These are phyloP conservation scores for Metarhizium brunneum DNA, from an alignment of 2,329 filamentous ascomycete species.

Conservation along the genomic window DNA sequence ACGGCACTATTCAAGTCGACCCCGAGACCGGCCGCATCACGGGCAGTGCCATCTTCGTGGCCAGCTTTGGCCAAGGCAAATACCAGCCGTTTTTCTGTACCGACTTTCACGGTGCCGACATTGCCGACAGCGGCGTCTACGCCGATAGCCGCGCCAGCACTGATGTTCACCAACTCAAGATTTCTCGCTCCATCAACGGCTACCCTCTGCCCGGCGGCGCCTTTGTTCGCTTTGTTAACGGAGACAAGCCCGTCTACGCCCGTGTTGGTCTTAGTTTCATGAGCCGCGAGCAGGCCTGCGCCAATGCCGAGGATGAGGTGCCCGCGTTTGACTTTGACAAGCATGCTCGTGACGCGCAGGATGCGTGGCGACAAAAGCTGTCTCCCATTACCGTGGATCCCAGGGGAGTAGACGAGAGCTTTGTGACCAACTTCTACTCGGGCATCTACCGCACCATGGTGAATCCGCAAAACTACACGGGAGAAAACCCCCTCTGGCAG, in stretches of 20 bases:
- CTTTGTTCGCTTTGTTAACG: slow-evolving; percentile 50
- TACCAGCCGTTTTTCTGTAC: slow-evolving; percentile 58
- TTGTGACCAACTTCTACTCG: slow-evolving; percentile 59
- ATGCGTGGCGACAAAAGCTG: slow-evolving; percentile 54
- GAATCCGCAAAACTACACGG: slow-evolving; percentile 65
- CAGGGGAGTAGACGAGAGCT: slow-evolving; percentile 38
- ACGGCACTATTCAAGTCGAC: slow-evolving; percentile 48
- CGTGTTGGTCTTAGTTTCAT: slow-evolving; percentile 65
- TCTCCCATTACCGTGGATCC: slow-evolving; percentile 46
- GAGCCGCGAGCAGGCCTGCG: slow-evolving; percentile 54
- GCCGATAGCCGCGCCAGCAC: slow-evolving; percentile 44
- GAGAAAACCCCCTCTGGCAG: slow-evolving; percentile 60
- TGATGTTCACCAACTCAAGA: slow-evolving; percentile 35
- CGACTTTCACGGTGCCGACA: slow-evolving; percentile 50
- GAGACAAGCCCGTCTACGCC: slow-evolving; percentile 44
- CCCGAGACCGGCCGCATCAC: slow-evolving; percentile 48
- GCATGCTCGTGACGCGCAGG: slow-evolving; percentile 40
- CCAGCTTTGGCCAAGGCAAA: slow-evolving; percentile 55
- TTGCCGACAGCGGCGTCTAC: slow-evolving; percentile 54
- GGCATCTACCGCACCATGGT: slow-evolving; percentile 66
- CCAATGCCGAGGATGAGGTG: slow-evolving; percentile 60
- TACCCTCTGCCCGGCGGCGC: slow-evolving; percentile 51
- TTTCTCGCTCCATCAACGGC: slow-evolving; percentile 40
- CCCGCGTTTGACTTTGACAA: slow-evolving; percentile 54
- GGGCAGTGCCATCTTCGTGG: slow-evolving; percentile 51